phyloP scores from a whole-genome alignment of 805 yeast genomes.

The Ogataea pilisensis region DNA sequence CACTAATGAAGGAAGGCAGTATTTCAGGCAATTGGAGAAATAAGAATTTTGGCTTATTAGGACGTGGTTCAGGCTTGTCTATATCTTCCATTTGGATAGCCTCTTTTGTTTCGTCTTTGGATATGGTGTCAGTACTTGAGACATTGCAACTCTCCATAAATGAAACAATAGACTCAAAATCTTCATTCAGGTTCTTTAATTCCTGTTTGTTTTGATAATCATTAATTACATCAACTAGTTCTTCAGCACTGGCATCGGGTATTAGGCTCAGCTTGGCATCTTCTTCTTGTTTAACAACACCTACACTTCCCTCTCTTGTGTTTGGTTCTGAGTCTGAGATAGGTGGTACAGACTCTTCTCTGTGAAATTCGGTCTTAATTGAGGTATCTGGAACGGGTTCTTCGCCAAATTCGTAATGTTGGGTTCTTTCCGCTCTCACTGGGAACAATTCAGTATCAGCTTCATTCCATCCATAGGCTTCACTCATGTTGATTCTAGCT shows the following conservation, averaged over 20 bases:
- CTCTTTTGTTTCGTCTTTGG: constrained; percentile 3
- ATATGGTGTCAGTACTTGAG: background rate
- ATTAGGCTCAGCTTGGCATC: constrained; percentile 9
- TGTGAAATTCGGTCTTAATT: constrained; percentile 30
- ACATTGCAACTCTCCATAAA: constrained; percentile 15
- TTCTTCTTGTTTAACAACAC: constrained; percentile 13
- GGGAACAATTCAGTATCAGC: constrained; percentile 62
- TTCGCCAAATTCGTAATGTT: constrained; percentile 35
- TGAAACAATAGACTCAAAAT: constrained; percentile 34
- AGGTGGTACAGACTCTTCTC: constrained; percentile 21
- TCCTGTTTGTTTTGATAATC: constrained; percentile 35
- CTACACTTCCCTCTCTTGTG: constrained; percentile 23
- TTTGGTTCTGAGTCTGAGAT: constrained; percentile 17
- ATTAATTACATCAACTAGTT: constrained; percentile 15
- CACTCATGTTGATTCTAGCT: constrained; percentile 59
- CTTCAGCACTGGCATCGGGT: constrained; percentile 10
- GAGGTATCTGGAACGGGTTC: constrained; percentile 27
- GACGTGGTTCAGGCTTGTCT: background rate
- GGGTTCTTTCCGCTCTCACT: constrained; percentile 59
- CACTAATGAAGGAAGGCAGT: constrained; percentile 21
- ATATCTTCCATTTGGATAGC: constrained; percentile 5
- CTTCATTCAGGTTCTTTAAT: constrained; percentile 31
- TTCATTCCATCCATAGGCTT: constrained; percentile 48
- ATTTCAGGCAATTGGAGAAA: constrained; percentile 31
- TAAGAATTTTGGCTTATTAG: constrained; percentile 10